These are phyloP conservation scores for Crithidia mellificae DNA, from an alignment of 208 protist genomes.

Conservation along the genomic window DNA sequence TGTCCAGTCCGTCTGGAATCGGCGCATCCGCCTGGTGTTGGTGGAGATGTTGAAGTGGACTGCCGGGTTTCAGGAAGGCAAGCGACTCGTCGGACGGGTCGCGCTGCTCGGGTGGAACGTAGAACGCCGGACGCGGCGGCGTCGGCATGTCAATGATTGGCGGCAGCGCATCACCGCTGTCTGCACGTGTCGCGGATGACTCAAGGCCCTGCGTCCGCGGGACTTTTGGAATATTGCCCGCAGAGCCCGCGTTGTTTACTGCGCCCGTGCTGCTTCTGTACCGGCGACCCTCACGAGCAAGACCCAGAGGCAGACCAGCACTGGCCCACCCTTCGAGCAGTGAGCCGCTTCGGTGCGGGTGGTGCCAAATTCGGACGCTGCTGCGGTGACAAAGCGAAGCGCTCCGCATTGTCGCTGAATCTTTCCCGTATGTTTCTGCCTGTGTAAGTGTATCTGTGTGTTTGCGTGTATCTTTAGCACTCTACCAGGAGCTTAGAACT, in stretches of 20 bases:
- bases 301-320: not conserved
- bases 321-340: slow-evolving; percentile 1
- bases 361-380: not conserved
- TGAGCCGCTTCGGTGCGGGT: not conserved
- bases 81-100: slow-evolving; percentile 66
- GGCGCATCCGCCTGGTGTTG: slow-evolving; percentile 13
- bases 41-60: slow-evolving; percentile 31
- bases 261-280: not conserved
- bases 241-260: not conserved
- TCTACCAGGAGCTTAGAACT: too few species aligned
- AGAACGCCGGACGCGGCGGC: slow-evolving; percentile 66
- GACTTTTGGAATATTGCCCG: not conserved
- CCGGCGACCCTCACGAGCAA: not conserved
- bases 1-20: slow-evolving; percentile 35
- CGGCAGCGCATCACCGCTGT: not conserved
- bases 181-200: not conserved
- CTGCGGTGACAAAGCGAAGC: not conserved
- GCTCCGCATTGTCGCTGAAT: not conserved
- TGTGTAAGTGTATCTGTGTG: too few species aligned
- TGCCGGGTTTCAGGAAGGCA: slow-evolving; percentile 50
- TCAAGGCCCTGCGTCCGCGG: not conserved
- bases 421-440: too few species aligned
- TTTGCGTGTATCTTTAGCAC: too few species aligned
- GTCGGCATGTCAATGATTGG: slow-evolving; percentile 40
- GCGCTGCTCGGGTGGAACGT: slow-evolving; percentile 75